Conservation (phyloP, 768 basidiomycete genomes). For the Termitomyces sp. region DNA sequence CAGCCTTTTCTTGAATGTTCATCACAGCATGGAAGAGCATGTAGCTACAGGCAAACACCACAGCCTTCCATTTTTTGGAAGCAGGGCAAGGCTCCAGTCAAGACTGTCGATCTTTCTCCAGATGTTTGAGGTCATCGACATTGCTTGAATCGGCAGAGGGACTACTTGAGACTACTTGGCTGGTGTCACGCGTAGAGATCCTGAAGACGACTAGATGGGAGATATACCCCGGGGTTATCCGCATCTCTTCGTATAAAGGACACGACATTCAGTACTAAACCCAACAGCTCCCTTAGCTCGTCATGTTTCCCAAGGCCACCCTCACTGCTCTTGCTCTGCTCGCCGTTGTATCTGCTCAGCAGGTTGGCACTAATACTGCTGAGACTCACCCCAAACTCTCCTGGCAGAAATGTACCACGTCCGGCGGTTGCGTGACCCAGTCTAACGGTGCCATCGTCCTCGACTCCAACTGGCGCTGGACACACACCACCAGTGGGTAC, state of each 20-base stretch:
- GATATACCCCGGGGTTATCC: neutral
- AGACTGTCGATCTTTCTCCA: neutral
- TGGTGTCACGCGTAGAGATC: no score
- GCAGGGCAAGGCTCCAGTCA: neutral
- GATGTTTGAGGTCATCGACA: neutral
- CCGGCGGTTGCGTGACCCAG: slow-evolving; percentile 35
- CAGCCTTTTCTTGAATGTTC: neutral
- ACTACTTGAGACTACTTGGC: neutral
- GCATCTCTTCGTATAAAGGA: neutral
- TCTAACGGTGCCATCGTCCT: slow-evolving; percentile 35
- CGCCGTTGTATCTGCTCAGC: slow-evolving; percentile 26
- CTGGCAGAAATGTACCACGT: slow-evolving; percentile 40
- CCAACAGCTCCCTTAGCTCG: neutral
- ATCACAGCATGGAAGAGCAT: neutral
- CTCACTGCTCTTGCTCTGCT: slow-evolving; percentile 31
- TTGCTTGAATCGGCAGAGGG: neutral
- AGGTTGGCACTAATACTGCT: neutral
- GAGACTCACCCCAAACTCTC: neutral
- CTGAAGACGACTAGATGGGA: neutral
- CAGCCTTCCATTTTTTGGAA: neutral
- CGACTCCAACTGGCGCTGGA: slow-evolving; percentile 57
- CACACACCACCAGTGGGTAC: slow-evolving; percentile 32
- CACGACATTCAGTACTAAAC: neutral
- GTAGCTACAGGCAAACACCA: no score
- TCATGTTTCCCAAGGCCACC: slow-evolving; percentile 33